Base-by-base conservation (phyloP, 768 basidiomycete species). In the Tylopilus plumbeoviolaceoides region DNA sequence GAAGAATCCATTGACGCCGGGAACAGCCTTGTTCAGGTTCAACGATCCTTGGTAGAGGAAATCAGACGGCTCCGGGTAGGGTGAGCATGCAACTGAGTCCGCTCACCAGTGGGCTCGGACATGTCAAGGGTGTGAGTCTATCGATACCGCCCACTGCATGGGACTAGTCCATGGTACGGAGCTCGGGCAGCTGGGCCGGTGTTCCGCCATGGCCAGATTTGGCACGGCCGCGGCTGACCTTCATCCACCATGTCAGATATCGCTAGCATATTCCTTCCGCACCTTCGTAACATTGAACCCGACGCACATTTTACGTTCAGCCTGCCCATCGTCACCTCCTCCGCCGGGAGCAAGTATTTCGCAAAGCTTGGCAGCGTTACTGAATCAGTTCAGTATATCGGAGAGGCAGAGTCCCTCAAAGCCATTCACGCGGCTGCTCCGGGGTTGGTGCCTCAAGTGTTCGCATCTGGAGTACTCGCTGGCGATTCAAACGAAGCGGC, bases 351-450 rank as follows among this genome's bases (percentile, higher is more conserved):
- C 31, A 63, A 61, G 21, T 91, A 88, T 67, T 89, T 77, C 57
- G 81, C 75, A 45, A 91, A 91, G 62, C 47, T 74, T 10, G 87
- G 88, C 7, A 64, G 70, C 5, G 44, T 70, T 7, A 47, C 54
- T 15, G 85, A 89, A 52, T 63, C 47, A 50, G 88, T 87, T 54
- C 89, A 91, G 56, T 90, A 78, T 56, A 60, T 63, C 0, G 87
- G 86, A 12, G 89, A 91, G 67, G 80, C 76, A 38, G 81, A 82
- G 59, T 87, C 89, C 8, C 76, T 91, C 48, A 78, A 72, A 55
- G 80, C 76, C 3, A 87, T 91, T 46, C 60, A 75, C 25, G 59
- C 62, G 17, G 88, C 84, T n/a, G 85, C 87, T 4, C 85, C 86
- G 12, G 81, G 83, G 1, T 65, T 91, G 21, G 82, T 78, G 2